Evolutionary conservation across 208 protist species (phyloP).

Genomic region (Acanthamoeba healyi): DNA sequence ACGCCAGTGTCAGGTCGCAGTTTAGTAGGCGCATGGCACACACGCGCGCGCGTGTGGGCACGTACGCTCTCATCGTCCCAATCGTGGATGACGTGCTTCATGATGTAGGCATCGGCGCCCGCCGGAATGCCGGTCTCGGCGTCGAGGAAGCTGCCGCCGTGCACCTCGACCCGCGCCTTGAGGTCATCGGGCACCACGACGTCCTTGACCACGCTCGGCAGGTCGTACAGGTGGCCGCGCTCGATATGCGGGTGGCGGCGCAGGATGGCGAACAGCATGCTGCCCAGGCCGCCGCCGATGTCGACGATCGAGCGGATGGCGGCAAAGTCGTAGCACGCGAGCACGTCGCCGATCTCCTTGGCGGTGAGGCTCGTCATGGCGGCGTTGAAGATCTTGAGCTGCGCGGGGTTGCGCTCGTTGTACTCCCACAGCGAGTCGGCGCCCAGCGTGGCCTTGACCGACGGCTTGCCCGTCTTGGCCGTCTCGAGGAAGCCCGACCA

Average conservation of each 20-base stretch:
- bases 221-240: neutral
- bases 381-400: neutral
- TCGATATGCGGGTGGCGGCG: neutral
- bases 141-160: neutral
- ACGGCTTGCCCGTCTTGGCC: neutral
- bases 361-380: neutral
- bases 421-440: neutral
- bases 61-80: constrained; percentile 1
- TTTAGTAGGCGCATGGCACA: too few species aligned
- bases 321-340: neutral
- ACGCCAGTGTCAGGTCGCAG: too few species aligned
- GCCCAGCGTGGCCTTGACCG: neutral
- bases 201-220: neutral
- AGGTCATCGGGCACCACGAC: neutral
- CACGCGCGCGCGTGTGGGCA: neutral
- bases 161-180: neutral
- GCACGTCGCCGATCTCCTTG: neutral
- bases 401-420: neutral
- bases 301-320: neutral
- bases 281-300: neutral
- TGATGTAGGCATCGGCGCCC: constrained; percentile 4
- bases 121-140: neutral
- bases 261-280: neutral
- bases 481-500: neutral
- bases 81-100: constrained; percentile 33